phyloP scores from a whole-genome alignment of 2,329 filamentous ascomycete genomes.

The Beauveria sp. region DNA sequence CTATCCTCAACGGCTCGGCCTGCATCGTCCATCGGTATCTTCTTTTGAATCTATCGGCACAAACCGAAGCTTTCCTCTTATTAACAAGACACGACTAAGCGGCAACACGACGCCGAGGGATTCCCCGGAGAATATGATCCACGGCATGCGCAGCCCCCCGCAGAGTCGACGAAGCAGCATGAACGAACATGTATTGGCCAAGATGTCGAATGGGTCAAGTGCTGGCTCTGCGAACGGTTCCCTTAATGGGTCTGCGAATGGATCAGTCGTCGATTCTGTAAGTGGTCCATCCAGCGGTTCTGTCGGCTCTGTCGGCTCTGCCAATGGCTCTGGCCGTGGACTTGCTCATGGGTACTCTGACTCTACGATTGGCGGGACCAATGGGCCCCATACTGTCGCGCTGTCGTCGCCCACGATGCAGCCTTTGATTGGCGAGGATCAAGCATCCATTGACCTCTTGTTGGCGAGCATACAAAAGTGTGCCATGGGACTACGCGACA shows the following conservation, averaged over 20 bases:
- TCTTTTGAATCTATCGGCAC: slow-evolving; percentile 53
- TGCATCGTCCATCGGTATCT: slow-evolving; percentile 49
- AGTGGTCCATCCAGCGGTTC: neutral
- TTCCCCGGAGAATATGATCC: slow-evolving; percentile 41
- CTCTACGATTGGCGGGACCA: neutral
- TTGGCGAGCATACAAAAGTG: slow-evolving; percentile 54
- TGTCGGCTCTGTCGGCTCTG: neutral
- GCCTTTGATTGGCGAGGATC: slow-evolving; percentile 46
- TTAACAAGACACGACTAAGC: slow-evolving; percentile 42
- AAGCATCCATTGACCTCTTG: slow-evolving; percentile 50
- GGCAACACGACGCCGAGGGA: slow-evolving; percentile 40
- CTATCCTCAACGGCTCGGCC: slow-evolving; percentile 13
- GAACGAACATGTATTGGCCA: slow-evolving; percentile 3
- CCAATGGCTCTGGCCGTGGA: neutral
- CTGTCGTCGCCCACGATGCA: slow-evolving; percentile 34
- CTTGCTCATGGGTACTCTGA: neutral
- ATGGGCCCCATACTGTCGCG: slow-evolving; percentile 27
- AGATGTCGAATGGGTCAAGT: neutral
- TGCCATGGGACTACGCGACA: slow-evolving; percentile 50
- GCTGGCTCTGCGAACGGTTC: neutral
- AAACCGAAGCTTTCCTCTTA: slow-evolving; percentile 54
- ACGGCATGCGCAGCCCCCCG: neutral
- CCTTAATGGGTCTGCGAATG: neutral
- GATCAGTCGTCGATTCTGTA: neutral
- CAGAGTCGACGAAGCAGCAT: slow-evolving; percentile 5